Conservation (phyloP, 352 stramenopile genomes). For the Globisporangium nunn region DNA sequence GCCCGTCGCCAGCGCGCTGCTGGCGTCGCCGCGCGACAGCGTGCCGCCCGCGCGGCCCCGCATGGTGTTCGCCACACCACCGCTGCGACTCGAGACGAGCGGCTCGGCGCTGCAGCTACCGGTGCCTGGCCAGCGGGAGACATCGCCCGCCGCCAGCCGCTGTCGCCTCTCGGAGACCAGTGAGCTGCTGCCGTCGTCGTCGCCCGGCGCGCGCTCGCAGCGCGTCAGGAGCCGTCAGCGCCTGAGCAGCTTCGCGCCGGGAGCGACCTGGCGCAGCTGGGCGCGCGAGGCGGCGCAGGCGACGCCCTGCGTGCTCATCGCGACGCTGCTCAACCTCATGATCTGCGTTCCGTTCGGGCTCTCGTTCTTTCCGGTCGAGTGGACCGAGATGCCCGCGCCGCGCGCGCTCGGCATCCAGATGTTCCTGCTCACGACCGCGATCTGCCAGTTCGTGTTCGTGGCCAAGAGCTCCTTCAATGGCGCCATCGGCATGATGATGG, state of each 20-base stretch:
- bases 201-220: conserved; percentile 12
- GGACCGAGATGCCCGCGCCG: conserved; percentile 64
- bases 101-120: conserved; percentile 43
- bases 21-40: conserved; percentile 7
- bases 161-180: conserved; percentile 14
- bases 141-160: background rate
- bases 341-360: conserved; percentile 82
- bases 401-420: conserved; percentile 78
- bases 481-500: conserved; percentile 89
- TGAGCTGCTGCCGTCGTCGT: conserved; percentile 24
- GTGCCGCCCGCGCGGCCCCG: conserved; percentile 10
- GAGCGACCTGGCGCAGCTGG: conserved; percentile 14
- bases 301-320: conserved; percentile 54
- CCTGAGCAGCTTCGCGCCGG: too few species aligned
- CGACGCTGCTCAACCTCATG: conserved; percentile 80
- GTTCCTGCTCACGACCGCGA: conserved; percentile 71
- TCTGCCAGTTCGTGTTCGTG: conserved; percentile 81
- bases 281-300: conserved; percentile 31
- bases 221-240: conserved; percentile 2
- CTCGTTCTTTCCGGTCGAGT: conserved; percentile 82
- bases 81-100: conserved; percentile 50
- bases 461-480: conserved; percentile 68
- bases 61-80: conserved; percentile 68
- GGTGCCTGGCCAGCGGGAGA: conserved; percentile 6
- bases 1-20: conserved; percentile 12